These are phyloP conservation scores for Solanum chacoense DNA, from an alignment of 305 asterid species.

Conservation along the genomic window DNA sequence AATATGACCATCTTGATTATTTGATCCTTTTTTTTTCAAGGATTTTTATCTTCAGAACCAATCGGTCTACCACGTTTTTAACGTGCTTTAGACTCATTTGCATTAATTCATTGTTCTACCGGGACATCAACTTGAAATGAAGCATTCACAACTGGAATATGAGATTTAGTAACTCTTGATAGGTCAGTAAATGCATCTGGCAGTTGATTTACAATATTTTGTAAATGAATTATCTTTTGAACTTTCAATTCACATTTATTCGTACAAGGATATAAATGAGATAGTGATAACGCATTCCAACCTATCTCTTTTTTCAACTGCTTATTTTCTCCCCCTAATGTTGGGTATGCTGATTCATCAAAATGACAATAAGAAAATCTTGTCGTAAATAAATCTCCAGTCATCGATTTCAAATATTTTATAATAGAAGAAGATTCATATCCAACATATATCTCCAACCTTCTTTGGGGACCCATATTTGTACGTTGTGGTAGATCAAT, in stretches of 20 bases:
- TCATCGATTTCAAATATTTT: neutral
- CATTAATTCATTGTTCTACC: neutral
- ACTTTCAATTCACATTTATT: too few relatives aligned
- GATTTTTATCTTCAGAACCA: neutral
- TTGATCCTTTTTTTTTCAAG: neutral
- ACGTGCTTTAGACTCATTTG: neutral
- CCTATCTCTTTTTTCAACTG: neutral
- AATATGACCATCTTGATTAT: neutral
- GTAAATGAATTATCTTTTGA: neutral
- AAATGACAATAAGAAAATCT: neutral
- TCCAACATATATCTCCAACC: neutral
- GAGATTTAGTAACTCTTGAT: neutral
- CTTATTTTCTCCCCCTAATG: neutral
- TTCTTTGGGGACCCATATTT: neutral
- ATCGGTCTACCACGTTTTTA: neutral
- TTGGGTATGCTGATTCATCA: neutral
- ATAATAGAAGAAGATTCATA: neutral
- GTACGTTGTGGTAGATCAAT: neutral
- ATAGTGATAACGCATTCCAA: neutral
- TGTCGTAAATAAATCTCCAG: neutral
- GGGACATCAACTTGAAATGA: neutral
- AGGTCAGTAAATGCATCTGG: neutral
- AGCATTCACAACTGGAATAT: neutral
- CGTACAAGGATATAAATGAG: neutral
- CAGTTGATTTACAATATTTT: too few relatives aligned